Base-by-base conservation (phyloP, 495 filamentous ascomycete genomes). In the Penicillium soppii region DNA sequence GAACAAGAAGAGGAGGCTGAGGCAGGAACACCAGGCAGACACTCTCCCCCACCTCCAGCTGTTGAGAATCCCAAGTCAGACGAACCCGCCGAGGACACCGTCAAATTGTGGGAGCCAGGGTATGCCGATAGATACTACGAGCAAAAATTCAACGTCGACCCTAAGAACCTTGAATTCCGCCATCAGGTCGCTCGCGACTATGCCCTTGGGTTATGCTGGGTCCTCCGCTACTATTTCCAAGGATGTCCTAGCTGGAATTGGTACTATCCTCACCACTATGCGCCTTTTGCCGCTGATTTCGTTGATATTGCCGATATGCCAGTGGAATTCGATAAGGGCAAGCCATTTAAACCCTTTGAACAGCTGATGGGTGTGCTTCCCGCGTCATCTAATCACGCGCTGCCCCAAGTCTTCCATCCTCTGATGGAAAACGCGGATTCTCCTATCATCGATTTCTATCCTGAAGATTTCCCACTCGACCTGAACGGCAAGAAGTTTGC, bases 231-330 rank as follows among this genome's bases (percentile, higher is more conserved):
- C 63, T 99, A 99, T 68, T 95, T 96, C 66, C 94, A 99, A 68
- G 94, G 95, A 15, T 97, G 94, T 60, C 90, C 95, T 9, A 95
- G 90, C 2, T 97, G 95, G 94, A 92, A 87, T 43, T 99, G 94
- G 94, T 99, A 91, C 63, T 99, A 96, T 61, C 94, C 94, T 1
- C 92, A 97, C 63, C 94, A 99, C 66, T 99, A 99, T 62, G 95
- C 94, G 4, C 94, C 44, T 15, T 47, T 47, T 15, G 94, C 95
- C 1, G 87, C 91, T 37, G 94, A 99, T 68, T 99, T 99, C 65
- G 84, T 85, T 43, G 88, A 94, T 43, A 76, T 99, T 26, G 81
- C 68, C 39, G 83, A 92, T 44, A 84, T 96, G 72, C 78, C 84
- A 29, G 79, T 95, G 56, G 74, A 77, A 16, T 99, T 99, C 56